Conservation (phyloP, 129 eudicot genomes). For the Helianthus tuberosus region DNA sequence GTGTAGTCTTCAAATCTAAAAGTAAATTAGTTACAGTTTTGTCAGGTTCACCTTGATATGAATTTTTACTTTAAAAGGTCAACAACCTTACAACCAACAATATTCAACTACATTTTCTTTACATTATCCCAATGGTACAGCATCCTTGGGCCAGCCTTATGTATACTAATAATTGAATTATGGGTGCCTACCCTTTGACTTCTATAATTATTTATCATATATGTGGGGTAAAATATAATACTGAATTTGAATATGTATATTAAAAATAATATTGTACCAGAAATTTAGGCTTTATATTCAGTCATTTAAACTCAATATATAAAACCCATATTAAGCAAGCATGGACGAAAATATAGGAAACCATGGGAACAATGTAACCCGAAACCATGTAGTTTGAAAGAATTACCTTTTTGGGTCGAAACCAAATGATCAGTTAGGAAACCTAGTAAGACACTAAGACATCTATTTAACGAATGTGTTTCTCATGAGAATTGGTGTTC, state of each 20-base stretch:
- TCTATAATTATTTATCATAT: slow-evolving; percentile 1
- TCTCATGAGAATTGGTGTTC: too few species aligned
- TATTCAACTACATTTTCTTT: slow-evolving; percentile 19
- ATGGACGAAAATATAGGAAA: not conserved
- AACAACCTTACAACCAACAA: slow-evolving; percentile 12
- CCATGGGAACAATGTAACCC: not conserved
- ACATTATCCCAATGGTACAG: slow-evolving; percentile 32
- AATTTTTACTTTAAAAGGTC: slow-evolving; percentile 6
- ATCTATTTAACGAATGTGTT: too few species aligned
- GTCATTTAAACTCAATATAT: too few species aligned
- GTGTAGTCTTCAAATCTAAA: not conserved
- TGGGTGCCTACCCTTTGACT: slow-evolving; percentile 31
- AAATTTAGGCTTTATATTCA: too few species aligned
- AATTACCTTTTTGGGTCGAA: not conserved
- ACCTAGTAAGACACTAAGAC: too few species aligned
- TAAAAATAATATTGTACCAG: too few species aligned
- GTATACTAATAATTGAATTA: slow-evolving; percentile 1
- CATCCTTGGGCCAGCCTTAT: slow-evolving; percentile 25
- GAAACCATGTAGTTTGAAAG: not conserved
- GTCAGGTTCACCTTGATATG: not conserved
- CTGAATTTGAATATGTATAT: not conserved
- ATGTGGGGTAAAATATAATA: not conserved
- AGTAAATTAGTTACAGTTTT: slow-evolving; percentile 1
- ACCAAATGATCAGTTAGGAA: too few species aligned
- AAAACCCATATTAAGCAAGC: slow-evolving; percentile 1